Base-by-base conservation (phyloP, 129 eudicot species). In the Pittosporum tobira region DNA sequence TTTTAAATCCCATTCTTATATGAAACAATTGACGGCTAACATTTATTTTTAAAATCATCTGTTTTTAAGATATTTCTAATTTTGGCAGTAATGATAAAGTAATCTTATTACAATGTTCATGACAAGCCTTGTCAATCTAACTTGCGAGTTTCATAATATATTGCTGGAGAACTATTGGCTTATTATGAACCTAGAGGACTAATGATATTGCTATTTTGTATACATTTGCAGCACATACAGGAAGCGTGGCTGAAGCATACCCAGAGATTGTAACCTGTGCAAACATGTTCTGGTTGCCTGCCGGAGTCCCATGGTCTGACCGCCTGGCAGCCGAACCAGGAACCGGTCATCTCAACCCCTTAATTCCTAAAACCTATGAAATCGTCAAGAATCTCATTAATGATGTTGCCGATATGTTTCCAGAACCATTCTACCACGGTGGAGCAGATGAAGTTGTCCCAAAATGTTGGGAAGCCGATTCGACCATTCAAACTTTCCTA, bases 241-340 rank as follows among this genome's bases (percentile, higher is more conserved):
- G 79, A 20, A 84, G 94, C 34, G 84, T 90, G 94, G 94, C 87
- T 4, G 76, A 66, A 61, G 76, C 90, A 0, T 79, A 88, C 77
- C n/a, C n/a, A n/a, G n/a, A n/a, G n/a, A n/a, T n/a, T n/a, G n/a
- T n/a, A n/a, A n/a, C n/a, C n/a, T n/a, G 96, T 27, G 87, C 82
- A 29, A 59, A 82, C 68, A 81, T 57, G 79, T 88, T 88, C 48
- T 88, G 96, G 96, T 76, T 71, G 78, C 96, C 96, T 2, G 84
- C 79, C 0, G 89, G 75, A n/a, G 23, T 73, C 9, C 66, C 55
- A 4, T 77, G 88, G 94, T 63, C 70, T 3, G 89, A 84, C 18
- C 75, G 89, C 2, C 71, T 84, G 0, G 96, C 96, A 22, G 71
- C 96, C 5, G 96, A 88, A 52, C 96, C 96, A 11, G 96, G 94